Evolutionary conservation across 352 stramenopile genomes (phyloP), one percentile per base, ranked within the genome.

Genomic region (Nothophytophthora sp.): DNA sequence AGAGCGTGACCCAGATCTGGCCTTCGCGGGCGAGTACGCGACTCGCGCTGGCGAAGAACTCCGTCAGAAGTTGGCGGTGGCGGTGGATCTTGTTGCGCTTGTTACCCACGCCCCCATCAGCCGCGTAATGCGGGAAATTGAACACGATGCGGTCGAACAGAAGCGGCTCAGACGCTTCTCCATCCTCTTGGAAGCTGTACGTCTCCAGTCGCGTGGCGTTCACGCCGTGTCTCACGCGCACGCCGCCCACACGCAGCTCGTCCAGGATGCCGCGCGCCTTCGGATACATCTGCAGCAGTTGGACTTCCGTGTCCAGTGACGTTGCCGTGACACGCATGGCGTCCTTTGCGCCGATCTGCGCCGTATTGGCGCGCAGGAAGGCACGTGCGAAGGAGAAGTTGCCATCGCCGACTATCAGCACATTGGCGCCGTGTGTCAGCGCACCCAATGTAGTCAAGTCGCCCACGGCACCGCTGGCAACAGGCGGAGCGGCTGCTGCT

Each of bases 331-430:
- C 44, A 0, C 46, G 9, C n/a, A 85, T 55, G 9, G 62, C 39
- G 16, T 53, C 35, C 2, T 18, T 20, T 24, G 47, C 20, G 28
- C 13, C 40, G 47, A 78, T 50, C 11, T 42, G 46, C 38, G 30
- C 27, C 2, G 42, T 40, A 36, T 90, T 85, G 48, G 70, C 69
- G 9, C 79, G 73, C 15, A 89, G 59, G 37, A 91, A 83, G 18
- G 82, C 81, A 23, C 77, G 65, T n/a, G 82, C 58, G 60, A 88
- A 95, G 20, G 85, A 93, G 45, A 93, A 92, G 67, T 95, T 91
- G 65, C 82, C 85, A 42, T 95, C 85, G 12, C 82, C 85, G 4
- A 92, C 80, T 19, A 95, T 71, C 19, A 95, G 64, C 49, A 95
- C 78, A 18, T 50, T 39, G 5, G 48, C 55, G 12, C 57, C 50